These are phyloP conservation scores for Arthrobotrys iridis DNA, from an alignment of 2,329 filamentous ascomycete species.

Conservation along the genomic window DNA sequence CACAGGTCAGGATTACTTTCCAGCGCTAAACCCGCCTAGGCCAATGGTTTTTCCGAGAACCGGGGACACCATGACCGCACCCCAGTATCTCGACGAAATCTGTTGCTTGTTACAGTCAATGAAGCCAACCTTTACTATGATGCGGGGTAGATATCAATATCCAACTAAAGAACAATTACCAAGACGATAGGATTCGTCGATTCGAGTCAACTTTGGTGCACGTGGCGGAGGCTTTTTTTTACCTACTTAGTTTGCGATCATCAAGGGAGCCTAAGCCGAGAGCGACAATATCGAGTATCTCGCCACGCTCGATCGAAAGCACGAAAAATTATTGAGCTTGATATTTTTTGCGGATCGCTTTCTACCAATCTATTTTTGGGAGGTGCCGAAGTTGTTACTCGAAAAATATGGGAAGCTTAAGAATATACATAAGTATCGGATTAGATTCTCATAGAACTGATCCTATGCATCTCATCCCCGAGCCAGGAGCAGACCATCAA, in stretches of 20 bases:
- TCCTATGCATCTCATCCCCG: background rate
- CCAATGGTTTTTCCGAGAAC: constrained; percentile 14
- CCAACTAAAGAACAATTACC: background rate
- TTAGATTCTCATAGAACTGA: background rate
- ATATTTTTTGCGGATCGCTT: background rate
- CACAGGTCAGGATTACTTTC: background rate
- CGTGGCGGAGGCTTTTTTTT: constrained; percentile 21
- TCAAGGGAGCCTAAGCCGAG: constrained; percentile 2
- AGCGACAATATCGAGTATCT: constrained; percentile 17
- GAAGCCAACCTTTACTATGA: background rate
- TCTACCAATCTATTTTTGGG: constrained; percentile 20
- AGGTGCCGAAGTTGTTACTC: background rate
- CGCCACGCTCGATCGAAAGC: constrained; percentile 10
- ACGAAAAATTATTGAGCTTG: background rate
- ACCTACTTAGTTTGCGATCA: constrained; percentile 38
- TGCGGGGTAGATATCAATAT: constrained; percentile 33
- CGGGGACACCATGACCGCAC: constrained; percentile 28
- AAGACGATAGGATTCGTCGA: constrained; percentile 23
- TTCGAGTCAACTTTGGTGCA: constrained; percentile 12
- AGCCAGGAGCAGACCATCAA: constrained; percentile 18
- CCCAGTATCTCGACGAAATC: constrained; percentile 5
- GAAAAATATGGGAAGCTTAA: background rate
- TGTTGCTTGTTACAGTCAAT: constrained; percentile 27
- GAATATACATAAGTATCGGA: constrained; percentile 45
- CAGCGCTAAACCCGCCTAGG: constrained; percentile 10